phyloP scores from a whole-genome alignment of 768 basidiomycete species.

The Leccinum sublutescens region DNA sequence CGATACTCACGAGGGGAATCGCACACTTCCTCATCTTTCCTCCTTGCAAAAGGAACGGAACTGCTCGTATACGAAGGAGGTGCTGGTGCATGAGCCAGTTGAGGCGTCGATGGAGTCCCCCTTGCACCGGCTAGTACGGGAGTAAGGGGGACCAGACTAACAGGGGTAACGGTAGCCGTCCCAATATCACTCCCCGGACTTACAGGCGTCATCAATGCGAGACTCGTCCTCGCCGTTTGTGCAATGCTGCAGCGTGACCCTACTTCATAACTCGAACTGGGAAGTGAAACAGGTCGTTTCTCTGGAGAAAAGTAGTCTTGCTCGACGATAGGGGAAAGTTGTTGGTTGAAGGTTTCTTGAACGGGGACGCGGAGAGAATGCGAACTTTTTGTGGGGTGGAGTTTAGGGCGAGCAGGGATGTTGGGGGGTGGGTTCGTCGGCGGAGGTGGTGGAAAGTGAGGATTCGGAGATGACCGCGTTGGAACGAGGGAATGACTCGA shows the following conservation, averaged over 20 bases:
- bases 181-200: slow-evolving; percentile 21
- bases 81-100: slow-evolving; percentile 14
- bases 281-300: slow-evolving; percentile 36
- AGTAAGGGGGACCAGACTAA: slow-evolving; percentile 29
- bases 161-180: slow-evolving; percentile 29
- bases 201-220: slow-evolving; percentile 24
- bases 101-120: slow-evolving; percentile 14
- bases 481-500: slow-evolving; percentile 16
- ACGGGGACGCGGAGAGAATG: slow-evolving; percentile 43
- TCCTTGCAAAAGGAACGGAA: slow-evolving; percentile 23
- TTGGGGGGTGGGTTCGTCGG: slow-evolving; percentile 30
- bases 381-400: slow-evolving; percentile 37
- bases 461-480: slow-evolving; percentile 27
- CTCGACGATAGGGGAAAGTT: slow-evolving; percentile 66
- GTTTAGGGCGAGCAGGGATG: slow-evolving; percentile 30
- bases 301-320: slow-evolving; percentile 60
- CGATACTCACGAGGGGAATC: slow-evolving; percentile 43
- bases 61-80: slow-evolving; percentile 22
- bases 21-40: slow-evolving; percentile 28
- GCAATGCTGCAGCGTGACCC: slow-evolving; percentile 28
- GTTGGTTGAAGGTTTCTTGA: slow-evolving; percentile 33
- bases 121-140: slow-evolving; percentile 22
- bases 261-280: slow-evolving; percentile 24
- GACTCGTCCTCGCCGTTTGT: slow-evolving; percentile 37
- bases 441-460: slow-evolving; percentile 36